Base-by-base conservation (phyloP, 345 rosid species). In the Streptanthus diversifolius region DNA sequence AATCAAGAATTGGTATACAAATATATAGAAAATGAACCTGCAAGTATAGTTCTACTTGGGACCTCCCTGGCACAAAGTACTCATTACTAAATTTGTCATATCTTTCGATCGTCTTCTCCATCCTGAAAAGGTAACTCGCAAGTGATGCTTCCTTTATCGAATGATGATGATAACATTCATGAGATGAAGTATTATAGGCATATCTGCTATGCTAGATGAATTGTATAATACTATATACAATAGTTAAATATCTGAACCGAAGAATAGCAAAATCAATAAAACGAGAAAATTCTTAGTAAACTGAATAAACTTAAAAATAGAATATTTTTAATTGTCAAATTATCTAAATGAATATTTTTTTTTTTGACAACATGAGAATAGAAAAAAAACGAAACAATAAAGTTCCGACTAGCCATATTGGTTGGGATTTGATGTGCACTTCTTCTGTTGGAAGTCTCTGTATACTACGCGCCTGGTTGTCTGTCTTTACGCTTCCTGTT, bases 51-150 rank as follows among this genome's bases (percentile, higher is more conserved):
- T 81, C 83, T 76, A 41, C 63, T 36, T 65, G 71, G 62, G 15
- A 52, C 43, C 17, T 59, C 58, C 56, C 62, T 33, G 41, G 21
- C 58, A 57, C 80, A 68, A 12, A 65, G 17, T 21, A 51, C 22
- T 81, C 79, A 43, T 78, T 74, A 19, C 67, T 68, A 74, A 65
- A 52, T 45, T 72, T 77, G 7, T 10, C 35, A 74, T 85, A 86
- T 44, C 87, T 80, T 32, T 86, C 88, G 9, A 89, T 65, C 0
- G 82, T 87, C 59, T 70, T 78, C 43, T 82, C 80, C 80, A 85
- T 77, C 37, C 92, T 91, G 84, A 56, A 65, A 77, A 41, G 12
- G 17, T 44, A 15, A n/a, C 44, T 44, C 25, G 44, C 19, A 53
- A 44, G 58, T 17, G 58, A 54, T 55, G 60, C 60, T 55, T 55